Evolutionary conservation across 2,329 filamentous ascomycete genomes (phyloP), one percentile per base, ranked within the genome.

Genomic region (Daldinia sp.): DNA sequence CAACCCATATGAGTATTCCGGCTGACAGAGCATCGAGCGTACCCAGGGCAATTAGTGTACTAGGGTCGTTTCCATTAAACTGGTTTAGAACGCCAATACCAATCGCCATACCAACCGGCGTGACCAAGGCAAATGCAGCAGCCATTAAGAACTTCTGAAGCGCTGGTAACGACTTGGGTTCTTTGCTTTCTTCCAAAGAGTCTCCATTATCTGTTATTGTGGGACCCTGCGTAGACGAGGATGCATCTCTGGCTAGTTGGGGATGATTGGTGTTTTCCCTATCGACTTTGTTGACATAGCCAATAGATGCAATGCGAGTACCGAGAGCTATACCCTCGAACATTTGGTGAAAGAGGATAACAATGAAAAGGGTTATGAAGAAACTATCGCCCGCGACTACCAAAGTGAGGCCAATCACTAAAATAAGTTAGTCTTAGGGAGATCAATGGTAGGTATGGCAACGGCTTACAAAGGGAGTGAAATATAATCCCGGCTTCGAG

Each of bases 1-100:
- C 90, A 1, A 94, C 91, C 91, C 92, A 94, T n/a, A 92, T 81
- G 35, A 94, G 82, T 50, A 95, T 92, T 30, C 92, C 92, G 0
- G 92, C 91, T 0, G 89, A 92, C 9, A 94, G 76, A 5, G 92
- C 90, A 77, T 94, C 89, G 1, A 94, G 82, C 0, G 91, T 93
- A 0, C 91, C 92, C 39, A 94, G 88, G 2, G 91, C 89, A 48
- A 94, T 79, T 44, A 93, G 83, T 0, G 92, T 94, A 1, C 84
- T 83, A 2, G 84, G 86, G 72, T 92, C 87, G 73, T 92, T 93
- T 3, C 91, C 92, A 73, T 94, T 94, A 80, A 93, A 94, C 7
- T 83, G 78, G 41, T 89, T 80, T 30, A 94, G 79, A 3, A 92
- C 90, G 2, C 90, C 91, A 37, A 93, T 89, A 0, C 92, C 92